Evolutionary conservation across 257 asterid genomes (phyloP).

Genomic region (Ehretia macrophylla): DNA sequence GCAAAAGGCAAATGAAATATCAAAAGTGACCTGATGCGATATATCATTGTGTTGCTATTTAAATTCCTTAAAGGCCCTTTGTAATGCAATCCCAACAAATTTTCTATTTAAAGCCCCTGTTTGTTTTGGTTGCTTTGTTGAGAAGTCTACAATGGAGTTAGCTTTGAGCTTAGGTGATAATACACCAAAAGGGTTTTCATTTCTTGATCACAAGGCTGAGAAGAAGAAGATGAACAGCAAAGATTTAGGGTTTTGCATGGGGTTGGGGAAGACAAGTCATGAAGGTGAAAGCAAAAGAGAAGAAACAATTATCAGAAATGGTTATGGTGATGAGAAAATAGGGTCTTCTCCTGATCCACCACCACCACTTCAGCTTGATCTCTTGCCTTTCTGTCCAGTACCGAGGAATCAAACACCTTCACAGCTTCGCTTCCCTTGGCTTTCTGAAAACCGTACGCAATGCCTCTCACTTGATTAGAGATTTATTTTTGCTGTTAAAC

Average conservation of each 20-base stretch:
- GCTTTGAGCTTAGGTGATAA: constrained; percentile 84
- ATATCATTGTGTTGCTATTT: background rate
- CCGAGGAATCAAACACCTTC: constrained; percentile 23
- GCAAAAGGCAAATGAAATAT: constrained; percentile 20
- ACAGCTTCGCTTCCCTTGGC: constrained; percentile 61
- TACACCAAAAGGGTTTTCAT: constrained; percentile 46
- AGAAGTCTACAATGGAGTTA: constrained; percentile 47
- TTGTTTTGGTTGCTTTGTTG: background rate
- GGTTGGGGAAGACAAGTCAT: constrained; percentile 11
- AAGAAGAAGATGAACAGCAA: constrained; percentile 9
- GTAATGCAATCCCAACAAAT: background rate
- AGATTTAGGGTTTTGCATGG: constrained; percentile 82
- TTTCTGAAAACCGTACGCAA: constrained; percentile 55
- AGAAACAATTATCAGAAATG: background rate
- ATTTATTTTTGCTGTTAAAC: background rate
- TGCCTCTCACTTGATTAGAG: background rate
- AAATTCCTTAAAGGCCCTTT: background rate
- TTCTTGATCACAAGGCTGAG: constrained; percentile 37
- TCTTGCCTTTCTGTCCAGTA: constrained; percentile 65
- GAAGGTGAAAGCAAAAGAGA: constrained; percentile 4
- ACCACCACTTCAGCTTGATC: constrained; percentile 79
- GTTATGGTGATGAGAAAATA: constrained; percentile 10
- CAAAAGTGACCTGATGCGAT: background rate
- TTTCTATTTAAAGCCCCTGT: background rate
- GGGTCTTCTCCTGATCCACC: constrained; percentile 42